Conservation (phyloP, 1,284 basidiomycete genomes). For the Coniophora puteana region DNA sequence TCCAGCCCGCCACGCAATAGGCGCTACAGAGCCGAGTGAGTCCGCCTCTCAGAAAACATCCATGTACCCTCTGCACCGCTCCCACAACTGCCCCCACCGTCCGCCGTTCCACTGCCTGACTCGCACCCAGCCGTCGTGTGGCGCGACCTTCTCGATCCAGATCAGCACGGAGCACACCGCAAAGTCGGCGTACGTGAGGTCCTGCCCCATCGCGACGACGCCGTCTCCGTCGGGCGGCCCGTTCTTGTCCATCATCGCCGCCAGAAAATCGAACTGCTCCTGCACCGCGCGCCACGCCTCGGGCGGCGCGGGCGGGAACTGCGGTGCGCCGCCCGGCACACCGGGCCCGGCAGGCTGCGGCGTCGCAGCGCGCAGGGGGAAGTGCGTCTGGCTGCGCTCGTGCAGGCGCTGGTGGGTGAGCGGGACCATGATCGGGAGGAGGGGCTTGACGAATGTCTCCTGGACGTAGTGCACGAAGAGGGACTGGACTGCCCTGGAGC, state of each 20-base stretch:
- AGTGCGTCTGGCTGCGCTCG: constrained; percentile 49
- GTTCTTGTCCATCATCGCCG: constrained; percentile 63
- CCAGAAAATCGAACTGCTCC: constrained; percentile 63
- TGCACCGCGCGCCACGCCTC: constrained; percentile 61
- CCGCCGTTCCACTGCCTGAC: constrained; percentile 62
- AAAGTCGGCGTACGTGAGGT: constrained; percentile 69
- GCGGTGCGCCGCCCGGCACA: constrained; percentile 9
- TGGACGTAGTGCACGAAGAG: constrained; percentile 69
- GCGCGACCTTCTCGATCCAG: constrained; percentile 66
- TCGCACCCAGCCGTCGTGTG: constrained; percentile 63
- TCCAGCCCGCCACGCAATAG: no score
- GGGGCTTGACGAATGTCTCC: constrained; percentile 60
- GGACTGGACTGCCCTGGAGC: constrained; percentile 59
- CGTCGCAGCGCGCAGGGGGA: no score
- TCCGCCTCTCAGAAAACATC: constrained; percentile 39
- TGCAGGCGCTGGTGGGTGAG: constrained; percentile 59
- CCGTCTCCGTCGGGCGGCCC: constrained; percentile 49
- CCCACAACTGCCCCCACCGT: constrained; percentile 56
- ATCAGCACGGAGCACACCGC: constrained; percentile 63
- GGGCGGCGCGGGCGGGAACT: constrained; percentile 31
- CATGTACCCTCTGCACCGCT: constrained; percentile 59
- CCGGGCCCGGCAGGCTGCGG: constrained; percentile 17
- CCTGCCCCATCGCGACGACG: constrained; percentile 59
- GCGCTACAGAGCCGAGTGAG: no score
- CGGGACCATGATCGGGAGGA: constrained; percentile 67